These are phyloP conservation scores for Wickerhamomyces sydowiorum DNA, from an alignment of 805 yeast species.

Conservation along the genomic window DNA sequence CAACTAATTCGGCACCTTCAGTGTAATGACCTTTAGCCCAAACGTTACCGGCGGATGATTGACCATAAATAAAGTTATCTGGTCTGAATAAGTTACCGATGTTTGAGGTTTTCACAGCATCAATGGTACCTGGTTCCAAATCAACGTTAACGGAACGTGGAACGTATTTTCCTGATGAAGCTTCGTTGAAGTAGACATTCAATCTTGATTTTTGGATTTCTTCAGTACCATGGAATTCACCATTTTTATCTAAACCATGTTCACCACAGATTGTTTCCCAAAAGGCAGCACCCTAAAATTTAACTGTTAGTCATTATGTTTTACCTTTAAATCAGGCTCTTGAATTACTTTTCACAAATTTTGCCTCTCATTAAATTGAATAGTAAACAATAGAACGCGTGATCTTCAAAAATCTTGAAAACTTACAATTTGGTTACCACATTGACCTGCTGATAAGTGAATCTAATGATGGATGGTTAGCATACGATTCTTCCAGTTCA, in stretches of 20 bases:
- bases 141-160: conserved; percentile 97
- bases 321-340: too few relatives aligned
- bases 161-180: conserved; percentile 93
- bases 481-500: neutral
- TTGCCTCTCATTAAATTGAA: neutral
- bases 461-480: conserved; percentile 43
- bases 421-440: conserved; percentile 94
- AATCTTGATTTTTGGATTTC: conserved; percentile 80
- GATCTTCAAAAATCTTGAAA: neutral
- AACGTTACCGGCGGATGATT: conserved; percentile 98
- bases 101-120: conserved; percentile 91
- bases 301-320: conserved; percentile 4
- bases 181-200: conserved; percentile 92
- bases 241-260: conserved; percentile 73
- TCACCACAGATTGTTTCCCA: conserved; percentile 92
- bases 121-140: conserved; percentile 96
- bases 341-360: neutral
- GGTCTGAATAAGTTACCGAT: conserved; percentile 95
- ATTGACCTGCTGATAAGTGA: conserved; percentile 95
- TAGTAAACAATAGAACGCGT: conserved; percentile 1
- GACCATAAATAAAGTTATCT: conserved; percentile 93
- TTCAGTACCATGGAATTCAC: conserved; percentile 59
- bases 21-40: conserved; percentile 99
- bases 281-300: conserved; percentile 78
- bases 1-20: conserved; percentile 91